Evolutionary conservation across 441 rosid genomes (phyloP), one percentile per base, ranked within the genome.

Genomic region (Caryocar brasiliense): DNA sequence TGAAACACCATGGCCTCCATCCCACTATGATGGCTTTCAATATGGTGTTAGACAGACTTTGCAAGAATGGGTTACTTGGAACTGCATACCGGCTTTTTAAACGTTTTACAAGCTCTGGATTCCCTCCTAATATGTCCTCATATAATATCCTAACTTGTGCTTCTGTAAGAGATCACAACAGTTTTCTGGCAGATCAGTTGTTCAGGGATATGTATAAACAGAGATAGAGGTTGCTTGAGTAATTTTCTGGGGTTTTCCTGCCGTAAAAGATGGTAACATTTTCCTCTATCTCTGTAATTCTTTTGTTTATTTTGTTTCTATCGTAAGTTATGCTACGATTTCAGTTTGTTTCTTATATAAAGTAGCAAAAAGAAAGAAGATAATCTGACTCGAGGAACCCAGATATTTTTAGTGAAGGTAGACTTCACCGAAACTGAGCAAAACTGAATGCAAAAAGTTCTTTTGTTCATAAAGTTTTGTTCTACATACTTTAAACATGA

Each of bases 81-180:
- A 39, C 42, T 23, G 72, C 73, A 6, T 25, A 18, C 47, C n/a
- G 5, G 28, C 19, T 59, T 47, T 64, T 60, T 14, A 22, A 29
- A 33, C 1, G 24, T 18, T 44, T 58, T 7, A 51, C 54, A 19
- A 45, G 45, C 34, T 41, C 28, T 17, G 48, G 59, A 40, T 47
- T 57, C 30, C 43, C 35, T 25, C 65, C 65, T 13, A 49, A 64
- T 26, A 30, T 24, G 2, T 40, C 51, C 14, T 54, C 74, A 13
- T 61, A 47, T 48, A 64, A 67, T 49, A 72, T 67, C 47, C 67
- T 63, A 23, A 59, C 53, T 22, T 42, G 60, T 59, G 73, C 59
- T 40, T 36, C 38, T 0, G 13, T 42, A 23, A 64, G 59, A 43
- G 49, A 40, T 33, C 29, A 19, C 40, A 28, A 67, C 41, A 32